Base-by-base conservation (phyloP, 139 green algal species). In the Auxenochlorella pyrenoidosa region DNA sequence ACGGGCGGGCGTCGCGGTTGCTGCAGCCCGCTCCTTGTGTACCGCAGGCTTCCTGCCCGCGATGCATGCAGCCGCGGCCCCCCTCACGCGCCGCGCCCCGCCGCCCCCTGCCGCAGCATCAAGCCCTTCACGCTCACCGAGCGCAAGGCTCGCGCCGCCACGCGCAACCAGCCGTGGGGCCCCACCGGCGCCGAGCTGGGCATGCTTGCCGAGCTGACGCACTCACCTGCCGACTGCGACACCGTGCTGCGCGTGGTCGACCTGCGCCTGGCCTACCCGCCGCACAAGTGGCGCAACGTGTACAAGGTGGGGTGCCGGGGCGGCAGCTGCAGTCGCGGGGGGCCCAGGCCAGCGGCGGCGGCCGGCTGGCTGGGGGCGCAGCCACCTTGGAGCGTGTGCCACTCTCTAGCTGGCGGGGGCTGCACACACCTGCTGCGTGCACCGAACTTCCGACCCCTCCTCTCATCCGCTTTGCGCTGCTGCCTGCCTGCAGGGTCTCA, bases 201-300 rank as follows among this genome's bases (percentile, higher is more conserved):
- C 18, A 90, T 96, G 71, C 80, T 98, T 51, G 95, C 95, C 0
- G 90, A 94, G 26, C 78, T 93, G 26, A 93, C 91, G 16, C 78
- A 91, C 79, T 58, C 94, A 21, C 85, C 76, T 0, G 76, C 92
- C 32, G 86, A 95, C 63, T 93, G 89, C 73, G 80, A 91, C 26
- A 90, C 94, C 68, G 96, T 97, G 22, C 93, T 95, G 91, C 88
- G 91, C 19, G 93, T 97, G 21, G 65, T 98, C 36, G 89, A 95
- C 60, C 90, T 93, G 71, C 91, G 95, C 19, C 88, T 98, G 6
- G 90, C 65, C 0, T 94, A 94, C 34, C 90, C 92, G 15, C 79
- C 93, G 15, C 84, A 94, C 12, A 96, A 96, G 59, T 98, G 95
- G 95, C 89, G 93, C 40, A 97, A 96, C 75, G 93, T 96, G 13